Conservation (phyloP, 192 early-diverging fungal species). For the Irineochytrium annulatum region DNA sequence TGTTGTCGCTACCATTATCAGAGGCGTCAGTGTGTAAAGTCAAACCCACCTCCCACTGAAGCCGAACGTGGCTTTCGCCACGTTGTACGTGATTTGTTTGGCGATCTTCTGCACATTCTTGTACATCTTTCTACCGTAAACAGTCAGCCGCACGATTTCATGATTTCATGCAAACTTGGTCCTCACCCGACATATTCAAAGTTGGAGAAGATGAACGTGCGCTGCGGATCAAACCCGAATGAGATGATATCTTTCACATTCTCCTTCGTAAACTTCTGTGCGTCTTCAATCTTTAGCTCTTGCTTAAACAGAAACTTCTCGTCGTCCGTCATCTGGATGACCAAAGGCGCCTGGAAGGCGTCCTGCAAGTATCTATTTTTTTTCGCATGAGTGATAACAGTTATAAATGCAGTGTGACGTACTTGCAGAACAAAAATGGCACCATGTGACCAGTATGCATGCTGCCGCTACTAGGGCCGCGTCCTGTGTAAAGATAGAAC, state of each 20-base stretch:
- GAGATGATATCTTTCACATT: slow-evolving; percentile 95
- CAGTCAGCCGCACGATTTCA: slow-evolving; percentile 3
- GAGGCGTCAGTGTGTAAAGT: background rate
- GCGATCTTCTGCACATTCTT: slow-evolving; percentile 88
- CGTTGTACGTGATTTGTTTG: slow-evolving; percentile 75
- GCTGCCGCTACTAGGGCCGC: slow-evolving; percentile 83
- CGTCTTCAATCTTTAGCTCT: slow-evolving; percentile 78
- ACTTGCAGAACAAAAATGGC: slow-evolving; percentile 96
- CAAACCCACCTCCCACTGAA: slow-evolving; percentile 68
- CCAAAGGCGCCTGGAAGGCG: slow-evolving; percentile 88
- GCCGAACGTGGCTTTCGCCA: slow-evolving; percentile 86
- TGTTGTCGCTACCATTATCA: slow-evolving; percentile 57
- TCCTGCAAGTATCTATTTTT: slow-evolving; percentile 83
- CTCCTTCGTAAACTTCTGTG: slow-evolving; percentile 64
- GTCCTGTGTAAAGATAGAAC: slow-evolving; percentile 96
- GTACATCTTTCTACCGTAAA: slow-evolving; percentile 81
- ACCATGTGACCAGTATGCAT: slow-evolving; percentile 98
- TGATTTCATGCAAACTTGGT: background rate
- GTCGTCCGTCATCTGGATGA: slow-evolving; percentile 97
- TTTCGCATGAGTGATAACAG: background rate
- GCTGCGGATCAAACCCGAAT: slow-evolving; percentile 88
- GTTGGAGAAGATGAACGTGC: slow-evolving; percentile 97
- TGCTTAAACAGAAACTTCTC: slow-evolving; percentile 98
- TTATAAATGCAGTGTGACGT: slow-evolving; percentile 8
- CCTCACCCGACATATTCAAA: slow-evolving; percentile 81